Evolutionary conservation across 495 filamentous ascomycete species (phyloP).

Genomic region (Daldinia childiae): DNA sequence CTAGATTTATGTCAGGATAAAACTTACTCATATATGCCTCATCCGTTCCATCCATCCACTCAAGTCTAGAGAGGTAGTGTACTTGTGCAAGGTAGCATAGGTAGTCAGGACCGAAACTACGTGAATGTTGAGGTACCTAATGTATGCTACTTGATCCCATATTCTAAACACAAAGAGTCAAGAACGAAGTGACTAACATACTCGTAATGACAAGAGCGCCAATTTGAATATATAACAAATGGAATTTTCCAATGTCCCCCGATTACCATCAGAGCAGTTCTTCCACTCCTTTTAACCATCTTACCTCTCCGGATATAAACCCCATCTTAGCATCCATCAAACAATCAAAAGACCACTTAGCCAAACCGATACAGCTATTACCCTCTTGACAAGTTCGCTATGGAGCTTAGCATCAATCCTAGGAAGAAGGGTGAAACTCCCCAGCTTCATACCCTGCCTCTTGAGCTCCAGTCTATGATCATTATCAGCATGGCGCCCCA

Average conservation of each 20-base stretch:
- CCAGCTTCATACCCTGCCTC: not conserved
- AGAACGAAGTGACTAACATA: not conserved
- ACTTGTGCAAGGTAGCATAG: not conserved
- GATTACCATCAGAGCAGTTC: not conserved
- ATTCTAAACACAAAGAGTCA: not conserved
- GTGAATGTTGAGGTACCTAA: too few species aligned
- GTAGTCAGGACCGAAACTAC: not conserved
- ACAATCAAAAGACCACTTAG: not conserved
- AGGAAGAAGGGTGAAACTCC: not conserved
- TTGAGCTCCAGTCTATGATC: not conserved
- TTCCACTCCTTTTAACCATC: not conserved
- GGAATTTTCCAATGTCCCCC: not conserved
- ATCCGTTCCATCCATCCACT: too few species aligned
- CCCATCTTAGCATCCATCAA: not conserved
- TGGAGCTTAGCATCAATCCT: not conserved
- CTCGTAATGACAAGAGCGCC: not conserved
- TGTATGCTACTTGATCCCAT: not conserved
- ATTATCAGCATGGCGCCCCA: not conserved
- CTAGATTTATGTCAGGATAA: too few species aligned
- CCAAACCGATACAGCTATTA: not conserved
- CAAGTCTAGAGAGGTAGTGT: not conserved
- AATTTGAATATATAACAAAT: not conserved
- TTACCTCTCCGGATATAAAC: not conserved
- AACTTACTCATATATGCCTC: too few species aligned
- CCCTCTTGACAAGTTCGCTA: not conserved